Evolutionary conservation across 208 protist species (phyloP), one percentile per base, ranked within the genome.

Genomic region (Leishmania mexicana): DNA sequence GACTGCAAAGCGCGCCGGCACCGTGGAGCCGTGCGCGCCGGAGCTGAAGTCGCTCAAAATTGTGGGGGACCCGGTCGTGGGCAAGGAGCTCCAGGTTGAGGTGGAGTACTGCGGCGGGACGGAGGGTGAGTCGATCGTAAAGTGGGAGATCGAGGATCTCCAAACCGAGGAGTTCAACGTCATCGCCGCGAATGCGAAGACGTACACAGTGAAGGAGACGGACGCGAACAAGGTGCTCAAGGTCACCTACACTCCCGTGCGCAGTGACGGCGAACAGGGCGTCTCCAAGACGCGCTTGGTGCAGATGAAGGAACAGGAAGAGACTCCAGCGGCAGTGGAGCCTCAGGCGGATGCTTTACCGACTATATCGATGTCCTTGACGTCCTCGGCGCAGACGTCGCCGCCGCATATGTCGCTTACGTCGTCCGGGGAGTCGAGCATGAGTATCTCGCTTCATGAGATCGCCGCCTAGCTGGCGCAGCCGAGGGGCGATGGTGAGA

Each of bases 241-340:
- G 53, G 91, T 96, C 19, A 95, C 88, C n/a, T 97, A 97, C 87
- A 95, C 89, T 17, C 96, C 96, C 28, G 87, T 97, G 28, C 89
- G 94, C 70, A 89, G 87, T 76, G 94, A 98, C 76, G 96, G 96
- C 71, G 57, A 72, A 17, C 15, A 83, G 76, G 94, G 96, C 70
- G 93, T 93, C 77, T 74, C 92, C 19, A 92, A 91, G 84, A 93
- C 82, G 80, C 87, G 82, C 85, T 90, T 90, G 60, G 88, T 95
- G 72, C 80, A 88, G 62, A 58, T 93, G n/a, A 65, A 79, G 67
- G 81, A 73, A 24, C 81, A 76, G 65, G 62, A 2, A 31, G 17
- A 17, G 1, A 31, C 40, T n/a, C 19, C 35, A 49, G 68, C 24
- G 73, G 8, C 85, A 79, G 77, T 71, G 76, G 68, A 68, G 71